A percentile compares a stretch with the other conserved stretches of the same genome.
Conservation (phyloP, 169 alveolate species). For the Plasmodium vivax region DNA sequence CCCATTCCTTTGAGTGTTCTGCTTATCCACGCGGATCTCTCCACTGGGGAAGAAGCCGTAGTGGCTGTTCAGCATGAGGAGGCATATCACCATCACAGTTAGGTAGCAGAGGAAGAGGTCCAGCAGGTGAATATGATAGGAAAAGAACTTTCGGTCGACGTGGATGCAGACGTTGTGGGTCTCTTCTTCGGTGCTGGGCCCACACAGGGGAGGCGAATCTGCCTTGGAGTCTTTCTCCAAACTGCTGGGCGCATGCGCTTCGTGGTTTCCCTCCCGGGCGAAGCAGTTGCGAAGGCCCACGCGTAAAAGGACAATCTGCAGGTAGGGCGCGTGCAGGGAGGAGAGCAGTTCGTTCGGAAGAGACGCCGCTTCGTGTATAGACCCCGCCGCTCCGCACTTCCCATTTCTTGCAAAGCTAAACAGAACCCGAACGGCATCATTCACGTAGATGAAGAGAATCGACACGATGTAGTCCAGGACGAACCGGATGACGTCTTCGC, state of each 20-base stretch:
- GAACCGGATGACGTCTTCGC: neutral
- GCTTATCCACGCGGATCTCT: neutral
- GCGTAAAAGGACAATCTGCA: conserved; percentile 40
- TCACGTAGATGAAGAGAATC: conserved; percentile 32
- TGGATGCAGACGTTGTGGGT: neutral
- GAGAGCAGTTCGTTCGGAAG: neutral
- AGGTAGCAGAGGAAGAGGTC: conserved; percentile 52
- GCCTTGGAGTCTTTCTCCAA: neutral
- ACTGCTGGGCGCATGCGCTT: neutral
- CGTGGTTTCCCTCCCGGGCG: neutral
- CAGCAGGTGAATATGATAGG: conserved; percentile 29
- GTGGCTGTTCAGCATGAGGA: conserved; percentile 19
- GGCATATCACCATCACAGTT: conserved; percentile 25
- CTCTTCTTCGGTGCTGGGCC: neutral
- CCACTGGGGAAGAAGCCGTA: conserved; percentile 14
- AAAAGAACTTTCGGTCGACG: conserved; percentile 14
- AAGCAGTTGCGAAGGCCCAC: conserved; percentile 19
- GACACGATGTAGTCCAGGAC: conserved; percentile 12
- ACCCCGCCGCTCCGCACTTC: neutral
- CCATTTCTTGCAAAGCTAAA: neutral
- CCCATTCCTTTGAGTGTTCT: neutral
- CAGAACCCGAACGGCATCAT: conserved; percentile 16
- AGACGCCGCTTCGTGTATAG: neutral
- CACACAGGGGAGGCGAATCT: neutral
- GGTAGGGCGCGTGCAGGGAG: conserved; percentile 13